Base-by-base conservation (phyloP, 1,139 yeast genomes). In the Blastobotrys niveus region DNA sequence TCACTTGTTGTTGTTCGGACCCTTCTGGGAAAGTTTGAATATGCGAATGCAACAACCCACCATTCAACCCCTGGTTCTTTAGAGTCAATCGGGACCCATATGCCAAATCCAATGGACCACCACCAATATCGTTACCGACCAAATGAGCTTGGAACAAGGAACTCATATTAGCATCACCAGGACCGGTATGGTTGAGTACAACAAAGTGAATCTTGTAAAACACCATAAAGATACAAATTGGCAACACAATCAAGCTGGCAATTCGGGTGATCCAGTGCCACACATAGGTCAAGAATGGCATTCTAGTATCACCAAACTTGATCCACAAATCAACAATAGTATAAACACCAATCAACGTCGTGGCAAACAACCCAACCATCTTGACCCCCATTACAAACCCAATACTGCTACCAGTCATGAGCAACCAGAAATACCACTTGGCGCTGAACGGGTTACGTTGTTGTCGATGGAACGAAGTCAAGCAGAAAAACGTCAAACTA, bases 151-250 rank as follows among this genome's bases (percentile, higher is more conserved):
- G 98, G 77, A 91, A 91, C 53, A 93, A 72, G 0, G 97, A 87
- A 15, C 95, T 85, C 98, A 93, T 93, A 59, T 84, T 84, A 40
- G 96, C 93, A 63, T 91, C 97, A 52, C 98, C 98, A 17, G 96
- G 80, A 52, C 99, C 98, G 3, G 95, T 78, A 56, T 79, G 80
- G 59, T 74, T 79, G 47, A 91, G 73, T 26, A 89, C 69, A 17
- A 71, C 55, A 57, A 91, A 91, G 64, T 91, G 99, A 39, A 84
- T 69, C 63, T 81, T 84, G 71, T 91, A 91, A 55, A 82, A 76
- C 12, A 73, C 57, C 53, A 82, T 63, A 59, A 89, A 91, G 18
- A 91, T 75, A 26, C 74, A 35, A 38, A 77, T 60, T 2, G 99
- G 99, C n/a, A 88, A 66, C 0, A 83, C 37, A 30, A 91, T 87